Evolutionary conservation across 164 flowering plant genomes (phyloP), one percentile per base, ranked within the genome.

Genomic region (Annona squamosa): DNA sequence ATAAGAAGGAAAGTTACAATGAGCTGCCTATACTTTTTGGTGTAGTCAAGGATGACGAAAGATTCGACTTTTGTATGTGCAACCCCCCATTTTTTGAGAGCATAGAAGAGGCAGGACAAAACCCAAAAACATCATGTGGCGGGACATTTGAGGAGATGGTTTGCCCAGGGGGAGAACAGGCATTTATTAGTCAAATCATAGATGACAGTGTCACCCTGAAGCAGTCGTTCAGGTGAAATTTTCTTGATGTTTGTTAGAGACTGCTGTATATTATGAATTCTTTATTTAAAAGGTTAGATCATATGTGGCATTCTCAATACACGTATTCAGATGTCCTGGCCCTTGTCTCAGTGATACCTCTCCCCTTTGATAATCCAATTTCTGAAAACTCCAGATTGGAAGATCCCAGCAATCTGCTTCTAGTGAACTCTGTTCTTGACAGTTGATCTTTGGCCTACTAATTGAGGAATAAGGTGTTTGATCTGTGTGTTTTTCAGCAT

Each of bases 51-150:
- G 90, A 89, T 75, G 91, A 82, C 71, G 98, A 95, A 79, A 81
- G 68, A 47, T 93, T 90, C 84, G 98, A 95, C 76, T 95, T 95
- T 76, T 95, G 99, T 81, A 93, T 95, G 98, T 95, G 97, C 71
- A 95, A 95, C 81, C 99, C 99, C 77, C 99, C 99, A 46, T 95
- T 95, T 84, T 95, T 95, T 79, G 92, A 88, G 78, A 83, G 82
- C 77, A 89, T 95, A 78, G 91, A 84, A 67, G 91, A 90, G 84
- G 97, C 97, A 9, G 96, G 98, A 68, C 73, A 85, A n/a, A 95
- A 95, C 76, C 99, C 98, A 41, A 93, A 85, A 85, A 93, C 98
- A 70, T 85, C 99, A 12, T 95, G 97, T 82, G 97, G 98, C 76
- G 99, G 99, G 67, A 95, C 97, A 9, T 77, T 78, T 2, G 86